phyloP scores from a whole-genome alignment of 768 basidiomycete species.

The Suillus variegatus region DNA sequence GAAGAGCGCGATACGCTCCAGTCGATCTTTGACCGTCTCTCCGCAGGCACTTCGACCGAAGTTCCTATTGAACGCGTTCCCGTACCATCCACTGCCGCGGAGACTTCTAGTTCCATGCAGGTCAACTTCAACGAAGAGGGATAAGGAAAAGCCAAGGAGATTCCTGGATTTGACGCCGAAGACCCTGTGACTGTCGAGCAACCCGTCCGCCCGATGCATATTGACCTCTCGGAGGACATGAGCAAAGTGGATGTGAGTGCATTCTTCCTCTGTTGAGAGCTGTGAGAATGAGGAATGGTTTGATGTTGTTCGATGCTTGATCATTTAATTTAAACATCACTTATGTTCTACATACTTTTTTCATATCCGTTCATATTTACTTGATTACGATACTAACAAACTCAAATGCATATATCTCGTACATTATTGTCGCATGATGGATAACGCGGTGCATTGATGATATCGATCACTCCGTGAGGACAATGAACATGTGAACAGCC shows the following conservation, averaged over 20 bases:
- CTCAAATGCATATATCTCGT: background rate
- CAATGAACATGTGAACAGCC: no score
- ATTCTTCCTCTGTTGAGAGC: background rate
- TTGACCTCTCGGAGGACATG: constrained; percentile 36
- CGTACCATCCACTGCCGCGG: constrained; percentile 3
- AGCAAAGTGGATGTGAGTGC: background rate
- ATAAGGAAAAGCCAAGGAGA: constrained; percentile 42
- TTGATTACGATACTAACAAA: background rate
- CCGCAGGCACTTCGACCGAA: background rate
- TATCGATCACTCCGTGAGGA: no score
- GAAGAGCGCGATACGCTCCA: constrained; percentile 9
- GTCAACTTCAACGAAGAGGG: background rate
- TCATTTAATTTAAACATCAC: background rate
- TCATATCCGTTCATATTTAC: background rate
- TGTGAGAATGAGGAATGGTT: background rate
- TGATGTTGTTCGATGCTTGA: background rate
- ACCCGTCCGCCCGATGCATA: constrained; percentile 36
- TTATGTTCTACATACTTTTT: background rate
- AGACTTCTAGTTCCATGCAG: background rate
- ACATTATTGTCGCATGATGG: no score
- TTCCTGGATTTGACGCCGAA: constrained; percentile 8
- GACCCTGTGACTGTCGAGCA: constrained; percentile 12
- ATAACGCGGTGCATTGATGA: no score
- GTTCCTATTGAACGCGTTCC: background rate
- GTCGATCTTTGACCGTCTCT: constrained; percentile 4